These are phyloP conservation scores for Typha latifolia DNA, from an alignment of 176 grass and related monocot genomes.

Conservation along the genomic window DNA sequence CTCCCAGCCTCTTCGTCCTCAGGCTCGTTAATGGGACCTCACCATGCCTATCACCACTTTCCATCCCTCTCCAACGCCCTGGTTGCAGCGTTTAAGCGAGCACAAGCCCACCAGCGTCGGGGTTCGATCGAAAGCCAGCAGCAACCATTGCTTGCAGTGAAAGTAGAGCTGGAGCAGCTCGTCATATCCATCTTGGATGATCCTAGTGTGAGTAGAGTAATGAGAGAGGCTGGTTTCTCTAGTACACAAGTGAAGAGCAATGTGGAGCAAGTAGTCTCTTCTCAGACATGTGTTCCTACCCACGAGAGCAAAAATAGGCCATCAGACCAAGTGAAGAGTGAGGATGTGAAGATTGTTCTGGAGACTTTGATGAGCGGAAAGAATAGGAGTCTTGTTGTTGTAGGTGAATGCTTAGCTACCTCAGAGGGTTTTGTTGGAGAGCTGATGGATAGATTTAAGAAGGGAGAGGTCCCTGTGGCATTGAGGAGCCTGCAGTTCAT, in stretches of 20 bases:
- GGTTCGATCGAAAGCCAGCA: conserved; percentile 78
- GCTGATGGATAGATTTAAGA: conserved; percentile 45
- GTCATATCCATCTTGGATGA: conserved; percentile 94
- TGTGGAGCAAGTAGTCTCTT: conserved; percentile 64
- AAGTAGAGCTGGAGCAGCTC: conserved; percentile 86
- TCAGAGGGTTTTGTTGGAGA: conserved; percentile 41
- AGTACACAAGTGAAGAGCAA: conserved; percentile 86
- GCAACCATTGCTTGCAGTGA: conserved; percentile 76
- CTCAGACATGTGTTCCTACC: background rate
- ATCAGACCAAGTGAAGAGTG: conserved; percentile 26
- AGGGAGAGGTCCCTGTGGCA: conserved; percentile 37
- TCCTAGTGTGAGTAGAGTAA: conserved; percentile 87
- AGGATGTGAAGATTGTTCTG: conserved; percentile 47
- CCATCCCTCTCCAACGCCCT: conserved; percentile 84
- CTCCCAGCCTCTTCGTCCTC: conserved; percentile 50
- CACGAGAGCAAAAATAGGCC: conserved; percentile 35
- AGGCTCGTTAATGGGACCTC: conserved; percentile 28
- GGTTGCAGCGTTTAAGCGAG: conserved; percentile 82
- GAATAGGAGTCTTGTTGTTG: conserved; percentile 53
- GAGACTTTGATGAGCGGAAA: conserved; percentile 35
- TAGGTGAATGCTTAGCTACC: conserved; percentile 45
- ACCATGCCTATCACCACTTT: conserved; percentile 15
- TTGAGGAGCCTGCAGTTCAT: conserved; percentile 42
- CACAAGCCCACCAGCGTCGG: conserved; percentile 82
- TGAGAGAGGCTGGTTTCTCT: conserved; percentile 94